Conservation (phyloP, 768 basidiomycete species). For the Leucocoprinus birnbaumii region DNA sequence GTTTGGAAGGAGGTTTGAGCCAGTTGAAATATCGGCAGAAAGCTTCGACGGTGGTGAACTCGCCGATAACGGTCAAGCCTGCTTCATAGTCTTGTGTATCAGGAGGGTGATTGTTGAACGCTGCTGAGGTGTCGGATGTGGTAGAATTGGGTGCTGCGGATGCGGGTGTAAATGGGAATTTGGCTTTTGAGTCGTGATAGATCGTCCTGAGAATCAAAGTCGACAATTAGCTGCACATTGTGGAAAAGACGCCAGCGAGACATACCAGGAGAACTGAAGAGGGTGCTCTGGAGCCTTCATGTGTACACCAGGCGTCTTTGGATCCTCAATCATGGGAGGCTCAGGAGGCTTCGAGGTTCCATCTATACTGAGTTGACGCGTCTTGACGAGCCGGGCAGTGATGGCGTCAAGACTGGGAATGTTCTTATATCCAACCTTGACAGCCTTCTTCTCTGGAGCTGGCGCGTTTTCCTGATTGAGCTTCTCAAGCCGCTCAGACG, state of each 20-base stretch:
- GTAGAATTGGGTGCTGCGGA: conserved; percentile 29
- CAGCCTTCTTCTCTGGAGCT: conserved; percentile 15
- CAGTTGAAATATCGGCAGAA: conserved; percentile 94
- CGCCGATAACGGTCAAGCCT: conserved; percentile 80
- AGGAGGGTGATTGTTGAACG: conserved; percentile 33
- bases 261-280: conserved; percentile 79
- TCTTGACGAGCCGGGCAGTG: conserved; percentile 73
- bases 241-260: no score
- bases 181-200: conserved; percentile 85
- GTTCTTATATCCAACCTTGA: conserved; percentile 78
- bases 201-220: conserved; percentile 61
- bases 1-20: conserved; percentile 87
- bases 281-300: conserved; percentile 82
- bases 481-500: conserved; percentile 63
- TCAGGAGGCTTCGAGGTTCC: conserved; percentile 72
- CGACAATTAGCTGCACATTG: not conserved
- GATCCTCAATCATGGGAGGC: conserved; percentile 77
- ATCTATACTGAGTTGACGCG: conserved; percentile 59
- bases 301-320: conserved; percentile 72
- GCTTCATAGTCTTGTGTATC: conserved; percentile 82
- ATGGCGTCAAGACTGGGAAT: conserved; percentile 85
- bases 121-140: conserved; percentile 12
- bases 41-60: conserved; percentile 86
- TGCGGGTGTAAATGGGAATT: conserved; percentile 57
- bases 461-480: conserved; percentile 52